A percentile compares a stretch with the other conserved stretches of the same genome.
Conservation (phyloP, 1,139 yeast species). For the Entelexis sorbosivorans region DNA sequence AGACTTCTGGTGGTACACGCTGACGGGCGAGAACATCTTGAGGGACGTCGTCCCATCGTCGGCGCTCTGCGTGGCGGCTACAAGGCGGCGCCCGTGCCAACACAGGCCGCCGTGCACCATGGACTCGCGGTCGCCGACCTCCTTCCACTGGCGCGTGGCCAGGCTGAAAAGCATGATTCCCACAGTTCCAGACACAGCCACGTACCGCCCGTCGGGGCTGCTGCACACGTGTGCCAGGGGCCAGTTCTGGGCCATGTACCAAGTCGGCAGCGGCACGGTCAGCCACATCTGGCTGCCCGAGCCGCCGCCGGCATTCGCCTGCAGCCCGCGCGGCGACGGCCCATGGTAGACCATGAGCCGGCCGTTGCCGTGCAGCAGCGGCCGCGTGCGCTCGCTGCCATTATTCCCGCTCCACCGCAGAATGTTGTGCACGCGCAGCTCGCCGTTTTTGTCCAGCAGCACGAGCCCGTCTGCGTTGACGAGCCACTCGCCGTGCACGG, state of each 20-base stretch:
- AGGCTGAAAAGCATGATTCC: slow-evolving; percentile 36
- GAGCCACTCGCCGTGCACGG: slow-evolving; percentile 14
- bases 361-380: slow-evolving; percentile 31
- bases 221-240: slow-evolving; percentile 33
- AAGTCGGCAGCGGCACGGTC: slow-evolving; percentile 32
- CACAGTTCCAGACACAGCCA: slow-evolving; percentile 36
- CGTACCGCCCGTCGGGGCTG: slow-evolving; percentile 34
- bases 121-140: slow-evolving; percentile 32
- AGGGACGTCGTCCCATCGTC: slow-evolving; percentile 27
- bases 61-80: slow-evolving; percentile 30
- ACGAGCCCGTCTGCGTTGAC: slow-evolving; percentile 15
- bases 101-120: slow-evolving; percentile 36
- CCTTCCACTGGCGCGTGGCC: slow-evolving; percentile 36
- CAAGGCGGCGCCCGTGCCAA: slow-evolving; percentile 34
- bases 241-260: slow-evolving; percentile 35
- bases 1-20: background rate
- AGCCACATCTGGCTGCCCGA: slow-evolving; percentile 34
- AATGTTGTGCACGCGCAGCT: slow-evolving; percentile 19
- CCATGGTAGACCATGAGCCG: slow-evolving; percentile 34
- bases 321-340: slow-evolving; percentile 30
- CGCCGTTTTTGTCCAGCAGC: slow-evolving; percentile 16
- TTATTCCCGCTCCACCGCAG: slow-evolving; percentile 18
- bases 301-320: background rate
- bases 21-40: slow-evolving; percentile 30
- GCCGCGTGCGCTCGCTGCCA: slow-evolving; percentile 24